Evolutionary conservation across 768 basidiomycete species (phyloP), one percentile per base, ranked within the genome.

Genomic region (Tylopilus sp.): DNA sequence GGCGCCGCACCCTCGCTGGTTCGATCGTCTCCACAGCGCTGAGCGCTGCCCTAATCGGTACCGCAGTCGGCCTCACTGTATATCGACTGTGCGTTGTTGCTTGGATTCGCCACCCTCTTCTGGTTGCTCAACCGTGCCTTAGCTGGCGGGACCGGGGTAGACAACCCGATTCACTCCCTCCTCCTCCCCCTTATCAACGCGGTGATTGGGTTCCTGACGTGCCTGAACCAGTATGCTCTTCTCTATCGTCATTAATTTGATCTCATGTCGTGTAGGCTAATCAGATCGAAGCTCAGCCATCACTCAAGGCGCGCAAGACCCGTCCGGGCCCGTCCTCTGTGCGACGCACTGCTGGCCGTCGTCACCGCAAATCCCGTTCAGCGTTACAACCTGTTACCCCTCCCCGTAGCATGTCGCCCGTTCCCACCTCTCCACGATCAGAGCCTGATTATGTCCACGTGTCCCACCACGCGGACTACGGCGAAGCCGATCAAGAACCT

Each of bases 41-140:
- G 71, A 89, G 81, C 72, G 89, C 90, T 58, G 91, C 89, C 42
- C 79, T 93, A 53, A 88, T 93, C 55, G 88, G 90, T 53, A 86
- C 88, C 21, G 91, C 91, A 16, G 90, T 93, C 47, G 90, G 90
- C 54, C 77, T 92, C 56, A 90, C 89, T 41, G 88, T 91, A 37
- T 93, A 91, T 73, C 82, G 88, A 70, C 74, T 92, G 90, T 92
- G 67, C 75, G 88, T 79, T 30, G 33, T 45, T 52, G 26, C 25
- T 24, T 36, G 49, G 41, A 47, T 26, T 25, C 28, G 13, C 37
- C 3, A 31, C 2, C 36, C 4, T 44, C 44, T 19, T 21, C 31
- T 25, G 53, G 48, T 50, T 21, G 45, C 38, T 53, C 46, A 54
- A 54, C 14, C 4, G 26, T 21, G 37, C 22, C 25, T 50, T 56